Evolutionary conservation across 257 asterid species (phyloP), one percentile per base, ranked within the genome.

Genomic region (Penstemon barbatus): DNA sequence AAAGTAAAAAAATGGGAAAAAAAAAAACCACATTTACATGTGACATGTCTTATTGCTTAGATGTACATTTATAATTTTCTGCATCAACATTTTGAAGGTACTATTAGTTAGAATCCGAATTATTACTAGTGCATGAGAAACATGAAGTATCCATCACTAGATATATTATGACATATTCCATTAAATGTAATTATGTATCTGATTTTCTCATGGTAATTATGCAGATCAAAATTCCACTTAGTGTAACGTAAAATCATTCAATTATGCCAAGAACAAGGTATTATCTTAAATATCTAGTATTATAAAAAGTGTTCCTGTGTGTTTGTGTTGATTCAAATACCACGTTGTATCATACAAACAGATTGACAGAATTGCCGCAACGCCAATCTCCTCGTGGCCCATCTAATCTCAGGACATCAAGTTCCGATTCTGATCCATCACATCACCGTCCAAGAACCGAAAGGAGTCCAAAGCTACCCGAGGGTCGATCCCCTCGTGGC

Each of bases 231-330:
- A 40, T 8, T 66, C 13, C 6, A 57, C 33, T 38, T 38, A n/a
- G 19, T 12, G 43, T 68, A 42, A 33, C 61, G 43, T 49, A 18
- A 37, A 5, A 15, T 71, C 6, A 48, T 25, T 3, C 25, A 49
- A 6, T 18, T 37, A 91, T 91, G 95, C 87, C 95, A 63, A 83
- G 91, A 87, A 71, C 92, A 81, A 89, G 95, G 96, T 88, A 82
- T 15, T 51, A 19, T 42, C 13, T 0, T 45, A 46, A 19, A 25
- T 25, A 25, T 9, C 56, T 60, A 57, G n/a, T 64, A 57, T 60
- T 46, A 53, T n/a, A 5, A 42, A 54, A 61, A 10, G 4, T 15
- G 5, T 54, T 0, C 10, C 9, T 12, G 11, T 50, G 13, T 42
- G 5, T 39, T 65, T 3, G 4, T 7, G 7, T 12, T 78, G 68